Evolutionary conservation across 768 basidiomycete genomes (phyloP).

Genomic region (Xerocomellus dryophilus): DNA sequence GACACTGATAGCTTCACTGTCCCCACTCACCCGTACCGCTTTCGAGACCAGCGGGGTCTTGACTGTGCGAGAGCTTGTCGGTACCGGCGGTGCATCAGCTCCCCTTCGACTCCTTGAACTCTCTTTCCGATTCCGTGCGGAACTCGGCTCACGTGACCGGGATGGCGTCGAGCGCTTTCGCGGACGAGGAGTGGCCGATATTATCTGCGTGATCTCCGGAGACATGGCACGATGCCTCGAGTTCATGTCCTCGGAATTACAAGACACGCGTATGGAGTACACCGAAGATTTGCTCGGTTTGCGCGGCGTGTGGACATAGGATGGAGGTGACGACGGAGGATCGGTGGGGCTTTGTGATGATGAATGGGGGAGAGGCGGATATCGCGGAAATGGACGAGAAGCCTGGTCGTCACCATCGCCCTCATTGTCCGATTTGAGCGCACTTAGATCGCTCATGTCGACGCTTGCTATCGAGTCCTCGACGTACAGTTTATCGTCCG

Average conservation of each 20-base stretch:
- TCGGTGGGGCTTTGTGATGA: constrained; percentile 7
- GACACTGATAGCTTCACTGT: not conserved
- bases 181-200: constrained; percentile 38
- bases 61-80: constrained; percentile 3
- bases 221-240: constrained; percentile 24
- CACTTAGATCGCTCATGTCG: constrained; percentile 33
- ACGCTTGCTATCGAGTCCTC: constrained; percentile 30
- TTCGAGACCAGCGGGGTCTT: not conserved
- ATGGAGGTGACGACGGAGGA: constrained; percentile 4
- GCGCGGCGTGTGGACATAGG: constrained; percentile 23
- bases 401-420: constrained; percentile 23
- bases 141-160: constrained; percentile 25
- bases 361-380: constrained; percentile 23
- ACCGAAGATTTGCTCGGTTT: constrained; percentile 22
- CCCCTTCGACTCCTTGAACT: constrained; percentile 8
- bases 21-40: not conserved
- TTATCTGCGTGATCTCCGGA: constrained; percentile 41
- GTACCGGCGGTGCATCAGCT: constrained; percentile 11
- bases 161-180: constrained; percentile 26
- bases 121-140: constrained; percentile 14
- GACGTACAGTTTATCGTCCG: not conserved
- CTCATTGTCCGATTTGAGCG: constrained; percentile 30
- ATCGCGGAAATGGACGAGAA: constrained; percentile 28
- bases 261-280: constrained; percentile 9
- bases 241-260: constrained; percentile 5